A percentile compares a stretch with the other conserved stretches of the same genome.
Evolutionary conservation across 805 yeast genomes (phyloP).

Genomic region (Myxozyma kluyveri): DNA sequence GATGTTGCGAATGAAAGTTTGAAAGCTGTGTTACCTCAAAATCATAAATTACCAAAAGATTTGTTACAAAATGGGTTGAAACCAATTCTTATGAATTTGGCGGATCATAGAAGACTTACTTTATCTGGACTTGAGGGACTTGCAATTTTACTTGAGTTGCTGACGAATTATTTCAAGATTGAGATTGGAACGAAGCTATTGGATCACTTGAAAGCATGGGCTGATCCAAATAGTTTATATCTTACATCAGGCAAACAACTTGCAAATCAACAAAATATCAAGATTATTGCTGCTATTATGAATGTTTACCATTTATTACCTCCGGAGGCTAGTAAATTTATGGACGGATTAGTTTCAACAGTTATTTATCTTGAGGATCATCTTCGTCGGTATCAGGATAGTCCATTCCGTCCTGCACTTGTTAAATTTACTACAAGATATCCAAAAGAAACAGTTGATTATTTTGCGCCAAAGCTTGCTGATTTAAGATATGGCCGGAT

Average conservation of each 20-base stretch:
- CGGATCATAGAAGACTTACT: slow-evolving; percentile 87
- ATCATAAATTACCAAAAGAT: slow-evolving; percentile 88
- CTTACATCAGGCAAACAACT: slow-evolving; percentile 77
- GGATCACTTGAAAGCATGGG: slow-evolving; percentile 95
- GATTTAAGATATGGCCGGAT: slow-evolving; percentile 63
- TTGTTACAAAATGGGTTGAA: slow-evolving; percentile 89
- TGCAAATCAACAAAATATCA: slow-evolving; percentile 74
- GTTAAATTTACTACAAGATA: slow-evolving; percentile 83
- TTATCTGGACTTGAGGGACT: slow-evolving; percentile 88
- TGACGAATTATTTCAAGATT: slow-evolving; percentile 91
- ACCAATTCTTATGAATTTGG: slow-evolving; percentile 91
- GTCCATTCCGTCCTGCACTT: slow-evolving; percentile 90
- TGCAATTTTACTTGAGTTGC: slow-evolving; percentile 76
- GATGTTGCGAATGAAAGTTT: slow-evolving; percentile 92
- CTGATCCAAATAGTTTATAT: slow-evolving; percentile 74
- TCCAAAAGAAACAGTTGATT: slow-evolving; percentile 67
- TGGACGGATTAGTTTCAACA: slow-evolving; percentile 79
- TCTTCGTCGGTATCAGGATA: slow-evolving; percentile 75
- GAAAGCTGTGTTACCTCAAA: slow-evolving; percentile 76
- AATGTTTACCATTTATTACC: slow-evolving; percentile 91
- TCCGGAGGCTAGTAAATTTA: slow-evolving; percentile 83
- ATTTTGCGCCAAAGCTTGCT: slow-evolving; percentile 65
- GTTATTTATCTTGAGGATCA: slow-evolving; percentile 76
- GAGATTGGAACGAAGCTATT: slow-evolving; percentile 91
- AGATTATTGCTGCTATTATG: slow-evolving; percentile 83